Percentiles rank a stretch among this genome's conserved stretches.
Evolutionary conservation across 139 green algal genomes (phyloP).

Genomic region (Parachlorella kessleri): DNA sequence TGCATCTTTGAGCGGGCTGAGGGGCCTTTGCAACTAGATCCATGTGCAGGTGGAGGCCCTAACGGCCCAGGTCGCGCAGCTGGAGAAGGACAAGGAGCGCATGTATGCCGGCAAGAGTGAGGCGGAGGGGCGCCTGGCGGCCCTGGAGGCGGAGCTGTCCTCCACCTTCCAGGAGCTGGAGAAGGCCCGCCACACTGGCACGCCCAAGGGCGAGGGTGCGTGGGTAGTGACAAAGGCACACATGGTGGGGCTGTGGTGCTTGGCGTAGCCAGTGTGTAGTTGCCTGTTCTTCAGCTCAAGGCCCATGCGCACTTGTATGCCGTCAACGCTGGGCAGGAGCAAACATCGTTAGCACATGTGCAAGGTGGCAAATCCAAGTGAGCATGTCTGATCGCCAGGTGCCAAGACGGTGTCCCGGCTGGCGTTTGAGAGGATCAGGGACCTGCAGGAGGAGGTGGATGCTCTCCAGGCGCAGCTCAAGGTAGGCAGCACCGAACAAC

Average conservation of each 20-base stretch:
- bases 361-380: background rate
- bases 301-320: background rate
- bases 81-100: background rate
- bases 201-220: slow-evolving; percentile 3
- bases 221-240: too few species aligned
- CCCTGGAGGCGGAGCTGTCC: slow-evolving; percentile 12
- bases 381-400: background rate
- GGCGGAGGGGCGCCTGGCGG: background rate
- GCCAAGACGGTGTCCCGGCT: slow-evolving; percentile 20
- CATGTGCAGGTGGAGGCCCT: background rate
- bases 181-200: slow-evolving; percentile 18
- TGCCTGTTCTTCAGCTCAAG: background rate
- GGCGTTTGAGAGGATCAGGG: slow-evolving; percentile 21
- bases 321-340: background rate
- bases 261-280: background rate
- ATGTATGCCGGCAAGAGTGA: background rate
- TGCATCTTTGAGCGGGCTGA: too few species aligned
- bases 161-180: slow-evolving; percentile 11
- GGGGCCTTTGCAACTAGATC: too few species aligned
- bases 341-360: too few species aligned
- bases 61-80: background rate
- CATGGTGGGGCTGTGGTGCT: background rate
- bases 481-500: too few species aligned
- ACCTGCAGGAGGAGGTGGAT: slow-evolving; percentile 16
- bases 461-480: background rate